Evolutionary conservation across 31 red algal genomes (phyloP).

Genomic region (Porphyra umbilicalis): DNA sequence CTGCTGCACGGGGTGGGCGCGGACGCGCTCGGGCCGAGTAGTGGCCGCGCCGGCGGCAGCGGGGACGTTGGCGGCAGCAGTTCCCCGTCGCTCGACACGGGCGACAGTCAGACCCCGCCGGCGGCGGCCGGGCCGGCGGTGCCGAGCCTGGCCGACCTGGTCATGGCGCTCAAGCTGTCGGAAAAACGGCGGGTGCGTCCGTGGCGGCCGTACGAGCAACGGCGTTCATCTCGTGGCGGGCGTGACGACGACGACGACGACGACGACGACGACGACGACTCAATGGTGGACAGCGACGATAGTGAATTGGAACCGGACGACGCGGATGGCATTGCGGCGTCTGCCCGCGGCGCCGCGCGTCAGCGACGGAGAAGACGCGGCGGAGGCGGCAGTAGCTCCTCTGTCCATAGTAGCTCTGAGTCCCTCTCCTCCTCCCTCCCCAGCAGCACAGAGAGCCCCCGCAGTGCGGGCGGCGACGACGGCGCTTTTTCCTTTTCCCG

Average conservation of each 20-base stretch:
- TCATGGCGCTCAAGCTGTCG: neutral
- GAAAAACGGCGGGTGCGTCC: neutral
- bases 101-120: neutral
- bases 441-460: neutral
- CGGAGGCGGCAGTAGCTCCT: neutral
- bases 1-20: neutral
- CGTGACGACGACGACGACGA: neutral
- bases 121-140: neutral
- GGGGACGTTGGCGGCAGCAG: neutral
- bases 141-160: neutral
- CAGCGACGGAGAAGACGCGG: neutral
- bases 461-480: neutral
- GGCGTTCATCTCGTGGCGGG: neutral
- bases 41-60: neutral
- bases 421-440: neutral
- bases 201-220: neutral
- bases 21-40: neutral
- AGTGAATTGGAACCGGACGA: neutral
- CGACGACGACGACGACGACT: neutral
- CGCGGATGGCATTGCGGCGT: too few relatives aligned
- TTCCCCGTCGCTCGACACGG: neutral
- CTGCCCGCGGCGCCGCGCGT: too few relatives aligned
- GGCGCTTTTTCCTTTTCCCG: neutral
- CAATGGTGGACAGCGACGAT: neutral
- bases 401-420: too few relatives aligned